Base-by-base conservation (phyloP, 306 rosid genomes). In the Echinosophora koreensis region DNA sequence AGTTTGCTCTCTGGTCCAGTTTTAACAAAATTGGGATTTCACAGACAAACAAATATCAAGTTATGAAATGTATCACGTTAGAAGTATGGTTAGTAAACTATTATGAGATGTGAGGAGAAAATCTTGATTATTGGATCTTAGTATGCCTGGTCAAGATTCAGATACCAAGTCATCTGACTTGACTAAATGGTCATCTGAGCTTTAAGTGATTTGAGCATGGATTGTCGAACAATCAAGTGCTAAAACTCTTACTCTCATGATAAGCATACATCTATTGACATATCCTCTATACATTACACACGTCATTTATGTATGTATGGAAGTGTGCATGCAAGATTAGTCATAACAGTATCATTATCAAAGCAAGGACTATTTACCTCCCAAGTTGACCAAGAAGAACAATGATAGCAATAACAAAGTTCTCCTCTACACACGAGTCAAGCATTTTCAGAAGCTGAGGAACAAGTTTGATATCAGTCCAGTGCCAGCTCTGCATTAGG, bases 301-400 rank as follows among this genome's bases (percentile, higher is more conserved):
- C 22, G 22, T 55, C 22, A 13, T 39, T 39, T 5, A 34, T 6
- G 12, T 17, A 22, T 30, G 28, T 13, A 18, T 57, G 39, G 22
- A 30, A 57, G 47, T n/a, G 55, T 41, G 66, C 65, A 56, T 32
- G 17, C 17, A 54, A 46, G 80, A 74, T 73, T 61, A n/a, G 7
- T 50, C 22, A 65, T 9, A 56, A 74, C 28, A 50, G 34, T 18
- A 74, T 8, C 71, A 72, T 16, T 38, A 64, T n/a, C 42, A 78
- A 70, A 74, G 27, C 60, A 80, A 54, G n/a, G 9, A 62, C 71
- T 35, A 65, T 30, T 71, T 87, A 92, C 98, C 95, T 90, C 85
- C 98, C 97, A 80, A 94, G 93, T 81, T 89, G 96, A 77, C 92
- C 97, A 51, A 94, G 93, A 62, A 94, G 97, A 87, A 87, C 81